Evolutionary conservation across 169 alveolate species (phyloP).

Genomic region (Cryptosporidium muris): DNA sequence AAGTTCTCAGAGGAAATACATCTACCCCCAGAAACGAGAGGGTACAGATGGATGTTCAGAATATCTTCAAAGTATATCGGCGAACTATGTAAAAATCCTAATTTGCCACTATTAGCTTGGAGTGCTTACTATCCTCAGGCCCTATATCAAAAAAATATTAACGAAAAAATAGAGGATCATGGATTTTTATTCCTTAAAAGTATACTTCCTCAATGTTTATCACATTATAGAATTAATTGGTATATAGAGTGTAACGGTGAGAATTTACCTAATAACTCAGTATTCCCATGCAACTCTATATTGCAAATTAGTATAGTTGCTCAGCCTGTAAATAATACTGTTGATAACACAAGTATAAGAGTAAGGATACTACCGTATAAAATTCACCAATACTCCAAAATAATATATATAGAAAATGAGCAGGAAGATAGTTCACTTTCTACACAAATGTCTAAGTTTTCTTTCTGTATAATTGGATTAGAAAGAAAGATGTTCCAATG

Average conservation of each 20-base stretch:
- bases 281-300: constrained; percentile 6
- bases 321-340: background rate
- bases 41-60: constrained; percentile 60
- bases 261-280: constrained; percentile 1
- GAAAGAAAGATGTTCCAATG: constrained; percentile 63
- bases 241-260: constrained; percentile 31
- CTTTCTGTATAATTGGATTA: constrained; percentile 45
- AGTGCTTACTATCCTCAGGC: constrained; percentile 10
- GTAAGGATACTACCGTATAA: constrained; percentile 26
- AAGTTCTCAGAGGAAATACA: background rate
- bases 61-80: constrained; percentile 1
- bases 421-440: background rate
- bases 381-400: constrained; percentile 19
- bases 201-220: constrained; percentile 7
- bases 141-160: background rate
- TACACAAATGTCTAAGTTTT: constrained; percentile 17
- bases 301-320: constrained; percentile 8
- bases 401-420: constrained; percentile 17
- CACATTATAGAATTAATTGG: constrained; percentile 9
- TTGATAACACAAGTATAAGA: background rate
- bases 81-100: background rate
- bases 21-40: constrained; percentile 8
- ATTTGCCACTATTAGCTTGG: constrained; percentile 10
- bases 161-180: background rate
- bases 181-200: constrained; percentile 7